Conservation (phyloP, 805 yeast species). For the Candida ulmi region DNA sequence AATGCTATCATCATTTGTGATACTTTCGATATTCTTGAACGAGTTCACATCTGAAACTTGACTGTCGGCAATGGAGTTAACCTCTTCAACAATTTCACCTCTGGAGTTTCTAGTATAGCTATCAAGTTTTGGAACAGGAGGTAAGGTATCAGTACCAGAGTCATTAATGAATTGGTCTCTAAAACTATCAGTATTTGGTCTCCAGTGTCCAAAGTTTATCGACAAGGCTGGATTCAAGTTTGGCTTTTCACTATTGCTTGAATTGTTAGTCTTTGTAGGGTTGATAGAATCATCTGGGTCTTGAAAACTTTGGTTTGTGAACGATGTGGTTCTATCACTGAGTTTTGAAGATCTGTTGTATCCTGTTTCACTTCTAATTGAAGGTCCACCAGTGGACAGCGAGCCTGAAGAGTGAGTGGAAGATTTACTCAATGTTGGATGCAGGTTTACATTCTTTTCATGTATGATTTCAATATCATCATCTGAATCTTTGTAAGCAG, state of each 20-base stretch:
- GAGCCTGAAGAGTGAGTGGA: slow-evolving; percentile 22
- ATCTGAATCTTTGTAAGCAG: not conserved
- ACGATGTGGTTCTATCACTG: slow-evolving; percentile 20
- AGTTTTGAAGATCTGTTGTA: slow-evolving; percentile 18
- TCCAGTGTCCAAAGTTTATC: slow-evolving; percentile 50
- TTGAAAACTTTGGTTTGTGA: slow-evolving; percentile 14
- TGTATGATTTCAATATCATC: not conserved
- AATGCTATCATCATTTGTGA: slow-evolving; percentile 5
- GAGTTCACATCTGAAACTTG: slow-evolving; percentile 3
- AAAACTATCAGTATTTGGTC: slow-evolving; percentile 47
- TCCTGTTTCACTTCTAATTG: slow-evolving; percentile 21
- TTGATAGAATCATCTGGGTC: slow-evolving; percentile 4
- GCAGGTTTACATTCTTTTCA: not conserved
- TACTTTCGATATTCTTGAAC: slow-evolving; percentile 5
- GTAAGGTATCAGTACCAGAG: slow-evolving; percentile 26
- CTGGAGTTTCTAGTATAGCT: slow-evolving; percentile 26
- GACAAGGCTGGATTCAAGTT: slow-evolving; percentile 23
- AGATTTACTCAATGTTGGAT: not conserved
- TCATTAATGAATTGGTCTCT: slow-evolving; percentile 44
- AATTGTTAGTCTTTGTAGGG: not conserved
- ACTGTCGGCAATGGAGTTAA: slow-evolving; percentile 10
- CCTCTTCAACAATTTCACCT: slow-evolving; percentile 22
- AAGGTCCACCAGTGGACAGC: slow-evolving; percentile 26
- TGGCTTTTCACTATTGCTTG: slow-evolving; percentile 1
- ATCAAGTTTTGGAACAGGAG: slow-evolving; percentile 21